phyloP scores from a whole-genome alignment of 768 basidiomycete genomes.

The Hirschioporus abietinus region DNA sequence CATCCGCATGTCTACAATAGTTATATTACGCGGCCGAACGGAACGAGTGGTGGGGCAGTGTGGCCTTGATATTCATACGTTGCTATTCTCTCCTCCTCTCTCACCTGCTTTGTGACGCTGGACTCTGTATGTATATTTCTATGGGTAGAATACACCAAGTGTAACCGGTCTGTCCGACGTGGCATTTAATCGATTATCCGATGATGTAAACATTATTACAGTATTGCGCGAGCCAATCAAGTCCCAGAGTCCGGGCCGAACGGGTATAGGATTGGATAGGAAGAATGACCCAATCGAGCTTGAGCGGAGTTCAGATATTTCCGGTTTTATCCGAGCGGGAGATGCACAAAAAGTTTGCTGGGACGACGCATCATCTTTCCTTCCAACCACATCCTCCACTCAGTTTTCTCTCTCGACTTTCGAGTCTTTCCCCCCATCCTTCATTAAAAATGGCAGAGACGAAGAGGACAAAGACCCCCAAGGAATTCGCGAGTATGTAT shows the following conservation, averaged over 20 bases:
- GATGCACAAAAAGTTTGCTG: conserved; percentile 38
- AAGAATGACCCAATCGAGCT: conserved; percentile 1
- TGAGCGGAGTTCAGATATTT: conserved; percentile 2
- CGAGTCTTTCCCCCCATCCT: conserved; percentile 11
- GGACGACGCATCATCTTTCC: conserved; percentile 29
- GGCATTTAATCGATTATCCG: neutral
- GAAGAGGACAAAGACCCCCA: conserved; percentile 83
- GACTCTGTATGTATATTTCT: neutral
- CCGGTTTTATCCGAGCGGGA: conserved; percentile 11
- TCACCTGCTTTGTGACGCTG: neutral
- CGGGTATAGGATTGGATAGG: conserved; percentile 8
- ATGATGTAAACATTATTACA: neutral
- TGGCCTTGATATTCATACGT: neutral
- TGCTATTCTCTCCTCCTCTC: neutral
- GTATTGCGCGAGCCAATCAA: neutral
- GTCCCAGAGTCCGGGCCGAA: neutral
- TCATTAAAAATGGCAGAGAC: conserved; percentile 71
- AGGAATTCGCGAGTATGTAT: conserved; percentile 81
- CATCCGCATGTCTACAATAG: neutral
- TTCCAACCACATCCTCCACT: conserved; percentile 52
- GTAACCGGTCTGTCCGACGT: neutral
- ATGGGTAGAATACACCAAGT: neutral
- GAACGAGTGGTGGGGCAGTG: neutral
- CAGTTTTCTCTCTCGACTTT: conserved; percentile 26
- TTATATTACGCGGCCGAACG: neutral